phyloP scores from a whole-genome alignment of 345 rosid species.

The Linum trigynum region DNA sequence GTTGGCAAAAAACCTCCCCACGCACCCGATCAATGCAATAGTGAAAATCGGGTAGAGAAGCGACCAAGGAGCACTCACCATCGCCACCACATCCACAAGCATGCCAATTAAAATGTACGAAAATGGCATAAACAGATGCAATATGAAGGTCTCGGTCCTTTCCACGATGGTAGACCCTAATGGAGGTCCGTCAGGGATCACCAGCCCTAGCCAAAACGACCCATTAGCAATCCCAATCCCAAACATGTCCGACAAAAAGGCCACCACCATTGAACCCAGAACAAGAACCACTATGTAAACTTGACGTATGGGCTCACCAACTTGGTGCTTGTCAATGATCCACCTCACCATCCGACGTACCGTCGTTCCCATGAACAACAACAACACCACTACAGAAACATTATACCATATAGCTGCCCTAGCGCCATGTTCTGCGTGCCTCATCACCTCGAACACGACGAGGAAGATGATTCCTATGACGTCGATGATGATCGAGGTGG shows the following conservation, averaged over 20 bases:
- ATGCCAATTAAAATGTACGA: slow-evolving; percentile 46
- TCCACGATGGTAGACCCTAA: slow-evolving; percentile 44
- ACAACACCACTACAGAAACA: slow-evolving; percentile 12
- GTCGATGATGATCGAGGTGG: slow-evolving; percentile 36
- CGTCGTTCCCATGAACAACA: slow-evolving; percentile 20
- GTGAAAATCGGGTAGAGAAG: slow-evolving; percentile 33
- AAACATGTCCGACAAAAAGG: slow-evolving; percentile 57
- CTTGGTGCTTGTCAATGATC: slow-evolving; percentile 44
- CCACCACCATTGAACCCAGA: slow-evolving; percentile 33
- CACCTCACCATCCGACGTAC: slow-evolving; percentile 25
- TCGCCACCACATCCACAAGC: slow-evolving; percentile 30
- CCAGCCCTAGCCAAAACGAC: slow-evolving; percentile 48
- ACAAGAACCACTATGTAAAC: slow-evolving; percentile 33
- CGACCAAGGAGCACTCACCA: slow-evolving; percentile 33
- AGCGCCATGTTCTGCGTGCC: slow-evolving; percentile 24
- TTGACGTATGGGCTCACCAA: slow-evolving; percentile 46
- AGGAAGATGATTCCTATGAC: slow-evolving; percentile 19
- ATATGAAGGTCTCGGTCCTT: slow-evolving; percentile 42
- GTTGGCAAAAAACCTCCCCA: slow-evolving; percentile 37
- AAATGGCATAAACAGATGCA: slow-evolving; percentile 55
- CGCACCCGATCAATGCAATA: slow-evolving; percentile 28
- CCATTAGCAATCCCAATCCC: slow-evolving; percentile 56
- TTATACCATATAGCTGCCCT: slow-evolving; percentile 23
- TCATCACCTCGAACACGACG: slow-evolving; percentile 29
- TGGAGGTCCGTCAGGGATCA: slow-evolving; percentile 63